These are phyloP conservation scores for Trametes cinnabarina DNA, from an alignment of 768 basidiomycete genomes.

Conservation along the genomic window DNA sequence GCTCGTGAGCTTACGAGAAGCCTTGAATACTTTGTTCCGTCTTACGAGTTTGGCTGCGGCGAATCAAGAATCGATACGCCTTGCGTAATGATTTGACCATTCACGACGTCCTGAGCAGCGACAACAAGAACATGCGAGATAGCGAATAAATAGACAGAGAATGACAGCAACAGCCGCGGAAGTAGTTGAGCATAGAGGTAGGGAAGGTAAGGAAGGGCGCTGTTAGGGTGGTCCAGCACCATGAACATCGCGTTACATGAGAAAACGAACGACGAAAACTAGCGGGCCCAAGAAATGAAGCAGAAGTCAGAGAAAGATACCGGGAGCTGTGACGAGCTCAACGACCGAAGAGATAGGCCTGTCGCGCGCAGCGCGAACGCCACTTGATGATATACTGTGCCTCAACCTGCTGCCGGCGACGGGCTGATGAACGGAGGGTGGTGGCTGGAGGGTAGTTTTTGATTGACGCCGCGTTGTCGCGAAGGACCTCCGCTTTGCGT, in stretches of 20 bases:
- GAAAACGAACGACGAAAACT: conserved; percentile 7
- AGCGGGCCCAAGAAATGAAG: conserved; percentile 11
- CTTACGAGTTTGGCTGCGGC: conserved; percentile 12
- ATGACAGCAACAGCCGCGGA: conserved; percentile 10
- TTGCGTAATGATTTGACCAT: conserved; percentile 27
- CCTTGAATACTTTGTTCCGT: background rate
- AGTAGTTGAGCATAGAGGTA: background rate
- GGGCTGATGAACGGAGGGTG: background rate
- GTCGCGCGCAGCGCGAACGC: conserved; percentile 8
- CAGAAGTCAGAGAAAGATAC: background rate
- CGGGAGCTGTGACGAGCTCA: conserved; percentile 1
- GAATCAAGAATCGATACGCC: conserved; percentile 30
- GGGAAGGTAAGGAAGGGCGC: conserved; percentile 4
- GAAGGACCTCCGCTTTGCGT: background rate
- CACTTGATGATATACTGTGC: background rate
- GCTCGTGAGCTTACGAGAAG: background rate
- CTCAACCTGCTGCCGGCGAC: background rate
- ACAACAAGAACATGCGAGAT: conserved; percentile 1
- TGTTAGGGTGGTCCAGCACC: conserved; percentile 20
- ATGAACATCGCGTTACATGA: conserved; percentile 16
- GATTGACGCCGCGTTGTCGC: background rate
- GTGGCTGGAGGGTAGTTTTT: background rate
- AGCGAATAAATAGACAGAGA: conserved; percentile 5
- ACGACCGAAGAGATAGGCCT: conserved; percentile 1
- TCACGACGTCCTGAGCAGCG: conserved; percentile 18